Percentiles rank a stretch among this genome's conserved stretches.
phyloP scores from a whole-genome alignment of 352 stramenopile genomes.

The Phytopythium sindhum region DNA sequence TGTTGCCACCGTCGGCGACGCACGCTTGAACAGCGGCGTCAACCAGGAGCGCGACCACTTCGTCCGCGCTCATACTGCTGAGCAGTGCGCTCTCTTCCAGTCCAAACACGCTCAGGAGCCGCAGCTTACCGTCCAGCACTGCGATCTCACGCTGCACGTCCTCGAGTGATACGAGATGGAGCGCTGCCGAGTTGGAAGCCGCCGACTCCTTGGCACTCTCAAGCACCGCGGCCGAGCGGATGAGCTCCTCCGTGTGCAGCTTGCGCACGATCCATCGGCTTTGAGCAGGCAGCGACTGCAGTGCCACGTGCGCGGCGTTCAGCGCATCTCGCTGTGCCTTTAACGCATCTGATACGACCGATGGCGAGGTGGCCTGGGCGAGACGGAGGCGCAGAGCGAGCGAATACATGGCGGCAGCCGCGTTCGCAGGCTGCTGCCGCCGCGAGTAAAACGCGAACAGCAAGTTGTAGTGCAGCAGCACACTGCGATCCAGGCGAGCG shows the following conservation, averaged over 20 bases:
- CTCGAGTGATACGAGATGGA: constrained; percentile 61
- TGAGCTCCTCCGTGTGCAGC: constrained; percentile 55
- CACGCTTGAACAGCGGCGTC: constrained; percentile 20
- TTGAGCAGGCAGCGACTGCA: constrained; percentile 34
- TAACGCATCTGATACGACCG: constrained; percentile 19
- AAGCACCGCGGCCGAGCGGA: constrained; percentile 6
- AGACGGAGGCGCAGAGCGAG: constrained; percentile 51
- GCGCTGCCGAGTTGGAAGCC: constrained; percentile 15
- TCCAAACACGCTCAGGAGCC: constrained; percentile 40
- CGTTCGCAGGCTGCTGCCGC: constrained; percentile 60
- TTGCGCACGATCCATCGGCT: constrained; percentile 76
- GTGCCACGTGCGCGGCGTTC: constrained; percentile 39
- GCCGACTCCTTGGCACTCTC: constrained; percentile 10
- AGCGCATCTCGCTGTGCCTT: constrained; percentile 64
- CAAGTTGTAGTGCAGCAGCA: constrained; percentile 61
- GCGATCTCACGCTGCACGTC: constrained; percentile 57
- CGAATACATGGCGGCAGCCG: constrained; percentile 53
- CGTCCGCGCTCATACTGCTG: constrained; percentile 50
- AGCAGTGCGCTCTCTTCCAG: constrained; percentile 54
- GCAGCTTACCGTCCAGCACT: constrained; percentile 63
- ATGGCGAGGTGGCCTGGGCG: constrained; percentile 28
- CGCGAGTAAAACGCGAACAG: constrained; percentile 69
- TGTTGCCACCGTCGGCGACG: constrained; percentile 10
- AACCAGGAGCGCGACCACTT: constrained; percentile 56
- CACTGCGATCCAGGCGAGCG: constrained; percentile 31